Percentiles rank a stretch among this genome's conserved stretches.
Conservation (phyloP, 2,329 filamentous ascomycete species). For the Drechslerella stenobrocha region DNA sequence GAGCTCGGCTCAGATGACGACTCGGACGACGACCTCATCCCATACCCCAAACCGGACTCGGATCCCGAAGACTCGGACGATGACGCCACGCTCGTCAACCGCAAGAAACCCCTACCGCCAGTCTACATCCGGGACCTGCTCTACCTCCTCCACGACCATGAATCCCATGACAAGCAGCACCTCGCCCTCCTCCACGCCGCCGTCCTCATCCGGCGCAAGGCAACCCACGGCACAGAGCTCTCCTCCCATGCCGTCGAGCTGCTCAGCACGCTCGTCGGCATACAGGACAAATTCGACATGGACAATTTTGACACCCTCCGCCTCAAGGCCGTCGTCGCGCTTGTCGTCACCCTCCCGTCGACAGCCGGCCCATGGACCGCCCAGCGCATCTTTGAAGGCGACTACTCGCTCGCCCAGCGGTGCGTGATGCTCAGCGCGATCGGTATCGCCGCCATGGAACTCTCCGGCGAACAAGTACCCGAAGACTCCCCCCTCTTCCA, state of each 20-base stretch:
- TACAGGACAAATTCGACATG: slow-evolving; percentile 84
- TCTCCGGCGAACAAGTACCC: slow-evolving; percentile 73
- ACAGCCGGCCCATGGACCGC: slow-evolving; percentile 83
- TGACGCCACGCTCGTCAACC: slow-evolving; percentile 80
- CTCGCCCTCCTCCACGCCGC: slow-evolving; percentile 77
- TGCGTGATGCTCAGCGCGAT: slow-evolving; percentile 79
- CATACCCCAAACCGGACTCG: slow-evolving; percentile 83
- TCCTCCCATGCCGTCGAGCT: slow-evolving; percentile 80
- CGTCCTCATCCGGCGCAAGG: slow-evolving; percentile 80
- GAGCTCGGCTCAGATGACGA: slow-evolving; percentile 66
- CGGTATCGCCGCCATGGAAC: slow-evolving; percentile 77
- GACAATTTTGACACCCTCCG: slow-evolving; percentile 74
- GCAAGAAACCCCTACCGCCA: slow-evolving; percentile 79
- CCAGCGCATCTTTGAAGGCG: slow-evolving; percentile 83
- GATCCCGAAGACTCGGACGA: slow-evolving; percentile 91
- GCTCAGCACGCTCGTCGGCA: slow-evolving; percentile 72
- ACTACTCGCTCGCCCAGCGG: slow-evolving; percentile 84
- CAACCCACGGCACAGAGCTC: slow-evolving; percentile 84
- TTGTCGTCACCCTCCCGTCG: slow-evolving; percentile 74
- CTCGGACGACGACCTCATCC: slow-evolving; percentile 67
- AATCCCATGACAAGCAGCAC: slow-evolving; percentile 81
- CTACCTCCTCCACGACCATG: slow-evolving; percentile 73
- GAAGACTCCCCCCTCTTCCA: slow-evolving; percentile 59
- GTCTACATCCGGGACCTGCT: slow-evolving; percentile 91
- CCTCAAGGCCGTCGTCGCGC: slow-evolving; percentile 77